Conservation (phyloP, 768 basidiomycete genomes). For the Crassisporium funariophilum region DNA sequence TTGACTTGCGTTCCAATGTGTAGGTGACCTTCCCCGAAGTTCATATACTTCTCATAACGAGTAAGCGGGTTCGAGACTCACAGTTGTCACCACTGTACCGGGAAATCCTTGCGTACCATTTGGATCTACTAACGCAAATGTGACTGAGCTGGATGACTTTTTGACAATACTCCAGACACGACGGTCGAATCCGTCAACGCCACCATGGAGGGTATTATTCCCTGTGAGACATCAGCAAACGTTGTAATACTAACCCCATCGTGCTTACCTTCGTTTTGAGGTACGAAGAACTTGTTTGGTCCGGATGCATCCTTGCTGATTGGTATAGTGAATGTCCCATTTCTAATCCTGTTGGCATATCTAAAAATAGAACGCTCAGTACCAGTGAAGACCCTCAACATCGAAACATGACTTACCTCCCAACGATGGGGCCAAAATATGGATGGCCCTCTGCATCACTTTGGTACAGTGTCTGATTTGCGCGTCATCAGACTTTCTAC, state of each 20-base stretch:
- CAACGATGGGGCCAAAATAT: slow-evolving; percentile 45
- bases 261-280: slow-evolving; percentile 40
- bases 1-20: slow-evolving; percentile 35
- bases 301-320: slow-evolving; percentile 40
- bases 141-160: slow-evolving; percentile 37
- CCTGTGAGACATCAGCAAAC: slow-evolving; percentile 32
- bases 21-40: slow-evolving; percentile 29
- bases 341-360: slow-evolving; percentile 46
- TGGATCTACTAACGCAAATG: slow-evolving; percentile 44
- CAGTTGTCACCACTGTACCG: slow-evolving; percentile 38
- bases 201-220: slow-evolving; percentile 49
- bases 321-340: slow-evolving; percentile 47
- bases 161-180: slow-evolving; percentile 42
- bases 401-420: slow-evolving; percentile 27
- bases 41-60: background rate
- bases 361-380: slow-evolving; percentile 17
- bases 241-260: too few relatives aligned
- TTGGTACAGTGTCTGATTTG: slow-evolving; percentile 33
- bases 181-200: slow-evolving; percentile 45
- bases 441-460: slow-evolving; percentile 36
- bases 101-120: slow-evolving; percentile 51
- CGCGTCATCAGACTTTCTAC: background rate
- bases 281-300: slow-evolving; percentile 38
- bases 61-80: slow-evolving; percentile 12
- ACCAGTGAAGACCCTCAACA: background rate